Conservation (phyloP, 2,329 filamentous ascomycete species). For the Fusarium sacchari region DNA sequence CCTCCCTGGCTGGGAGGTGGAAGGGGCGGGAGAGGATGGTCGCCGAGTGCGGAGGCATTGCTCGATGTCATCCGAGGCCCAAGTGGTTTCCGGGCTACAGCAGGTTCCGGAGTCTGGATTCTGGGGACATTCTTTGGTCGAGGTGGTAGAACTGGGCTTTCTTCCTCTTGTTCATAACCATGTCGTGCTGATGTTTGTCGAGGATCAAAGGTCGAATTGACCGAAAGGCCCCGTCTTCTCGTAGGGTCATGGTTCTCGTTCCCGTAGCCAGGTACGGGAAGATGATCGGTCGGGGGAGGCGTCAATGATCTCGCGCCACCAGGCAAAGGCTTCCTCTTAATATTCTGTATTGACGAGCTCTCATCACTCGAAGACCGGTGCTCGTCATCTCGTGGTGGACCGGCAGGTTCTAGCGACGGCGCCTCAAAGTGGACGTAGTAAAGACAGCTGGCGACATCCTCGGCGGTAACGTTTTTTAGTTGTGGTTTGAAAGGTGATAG, state of each 20-base stretch:
- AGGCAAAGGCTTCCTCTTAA: conserved; percentile 64
- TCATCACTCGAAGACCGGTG: conserved; percentile 57
- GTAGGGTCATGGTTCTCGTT: conserved; percentile 17
- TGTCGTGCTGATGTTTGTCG: conserved; percentile 20
- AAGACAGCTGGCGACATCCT: conserved; percentile 86
- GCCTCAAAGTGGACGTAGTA: conserved; percentile 84
- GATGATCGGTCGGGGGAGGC: conserved; percentile 36
- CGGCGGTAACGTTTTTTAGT: conserved; percentile 85
- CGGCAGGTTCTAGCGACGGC: conserved; percentile 63
- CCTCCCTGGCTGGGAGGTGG: conserved; percentile 7
- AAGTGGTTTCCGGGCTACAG: conserved; percentile 44
- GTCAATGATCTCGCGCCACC: conserved; percentile 43
- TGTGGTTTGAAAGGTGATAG: conserved; percentile 91
- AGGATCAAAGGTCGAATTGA: conserved; percentile 33
- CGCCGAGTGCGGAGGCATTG: background rate
- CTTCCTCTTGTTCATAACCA: conserved; percentile 14
- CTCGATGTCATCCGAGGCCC: conserved; percentile 39
- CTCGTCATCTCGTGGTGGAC: conserved; percentile 43
- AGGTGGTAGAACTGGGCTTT: conserved; percentile 20
- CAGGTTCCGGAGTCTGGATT: conserved; percentile 30
- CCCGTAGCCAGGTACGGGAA: conserved; percentile 27
- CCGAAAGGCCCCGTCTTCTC: conserved; percentile 32
- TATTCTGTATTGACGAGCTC: conserved; percentile 55
- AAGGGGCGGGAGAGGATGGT: conserved; percentile 20
- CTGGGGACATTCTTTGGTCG: conserved; percentile 18